Evolutionary conservation across 179 eudicot species (phyloP), one percentile per base, ranked within the genome.

Genomic region (Nepenthes alata): DNA sequence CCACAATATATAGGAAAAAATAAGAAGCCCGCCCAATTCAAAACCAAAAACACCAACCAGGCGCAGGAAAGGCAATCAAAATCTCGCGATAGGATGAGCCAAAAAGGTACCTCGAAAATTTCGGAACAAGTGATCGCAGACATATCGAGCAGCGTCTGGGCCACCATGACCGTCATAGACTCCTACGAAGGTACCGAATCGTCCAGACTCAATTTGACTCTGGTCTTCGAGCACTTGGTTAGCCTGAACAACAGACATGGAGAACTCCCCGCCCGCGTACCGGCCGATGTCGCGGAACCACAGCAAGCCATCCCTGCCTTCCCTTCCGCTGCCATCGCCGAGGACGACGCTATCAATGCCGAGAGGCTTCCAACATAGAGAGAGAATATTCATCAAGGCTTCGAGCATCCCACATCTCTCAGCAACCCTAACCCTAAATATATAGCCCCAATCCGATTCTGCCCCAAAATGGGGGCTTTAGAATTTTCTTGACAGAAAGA

Each of bases 111-210:
- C 86, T 80, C 55, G 71, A 49, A 89, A 76, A 68, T 89, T 71
- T 16, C 57, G 72, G 67, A 82, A 86, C 62, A 89, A 71, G 50
- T 83, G 77, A 72, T 86, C 90, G 51, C 78, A 75, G 3, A 89
- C 81, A 64, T 70, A 89, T 47, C 83, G 75, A 12, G 96, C 82
- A 4, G 94, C 81, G 38, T 84, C 85, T 3, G 85, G 86, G 3
- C 96, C 96, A 38, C 88, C 94, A 61, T 89, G 96, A 1, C 96
- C 96, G 57, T 89, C 95, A 60, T 82, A 89, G 51, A 89, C 81
- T 4, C 96, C 95, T 11, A 89, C 81, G 51, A 89, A 89, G 0
- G 95, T 82, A 47, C 85, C 96, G 58, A 80, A 65, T 0, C 53
- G 63, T 1, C 85, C 88, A 35, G 82, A 71, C 74, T 89, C 95